Base-by-base conservation (phyloP, 805 yeast genomes). In the Wickerhamomyces alni region DNA sequence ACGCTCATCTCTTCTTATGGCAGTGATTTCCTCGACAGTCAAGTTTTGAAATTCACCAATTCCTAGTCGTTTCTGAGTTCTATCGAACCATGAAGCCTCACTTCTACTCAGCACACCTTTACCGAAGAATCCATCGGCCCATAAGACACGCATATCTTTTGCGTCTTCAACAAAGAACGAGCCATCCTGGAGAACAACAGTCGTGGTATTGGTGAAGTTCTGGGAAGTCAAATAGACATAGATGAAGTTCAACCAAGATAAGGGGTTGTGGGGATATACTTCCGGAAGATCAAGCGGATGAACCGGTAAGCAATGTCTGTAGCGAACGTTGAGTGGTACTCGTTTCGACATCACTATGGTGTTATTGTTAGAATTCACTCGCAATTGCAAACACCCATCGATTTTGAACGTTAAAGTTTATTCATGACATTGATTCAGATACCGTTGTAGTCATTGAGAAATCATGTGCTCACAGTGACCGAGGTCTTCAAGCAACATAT, bases 371-470 rank as follows among this genome's bases (percentile, higher is more conserved):
- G 30, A 31, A 40, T 4, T 3, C 6, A 28, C n/a, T 16, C 30
- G 17, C 17, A 8, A 24, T 25, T 27, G 12, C 9, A 17, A 11
- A 19, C 11, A 24, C n/a, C n/a, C n/a, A n/a, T n/a, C n/a, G n/a
- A n/a, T n/a, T n/a, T n/a, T n/a, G 24, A 21, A 21, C 24, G 8
- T 26, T 8, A n/a, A 26, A 26, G 12, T 26, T 13, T 26, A 8
- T 8, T 10, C 5, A 26, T 10, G n/a, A 26, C 5, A 11, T 26
- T 24, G 35, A 51, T 33, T 83, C 95, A 86, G 95, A 86, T 86
- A 86, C 95, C 95, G 95, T 86, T 86, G 94, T 86, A 86, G 95
- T 86, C 95, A 74, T 75, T 75, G 79, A 74, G 80, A 74, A 78
- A 77, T 75, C 80, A 65, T 74, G 82, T 72, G 80, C 84, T 72